Percentiles rank a stretch among this genome's conserved stretches.
These are phyloP conservation scores for Ilyonectria sp. DNA, from an alignment of 2,329 filamentous ascomycete genomes.

Conservation along the genomic window DNA sequence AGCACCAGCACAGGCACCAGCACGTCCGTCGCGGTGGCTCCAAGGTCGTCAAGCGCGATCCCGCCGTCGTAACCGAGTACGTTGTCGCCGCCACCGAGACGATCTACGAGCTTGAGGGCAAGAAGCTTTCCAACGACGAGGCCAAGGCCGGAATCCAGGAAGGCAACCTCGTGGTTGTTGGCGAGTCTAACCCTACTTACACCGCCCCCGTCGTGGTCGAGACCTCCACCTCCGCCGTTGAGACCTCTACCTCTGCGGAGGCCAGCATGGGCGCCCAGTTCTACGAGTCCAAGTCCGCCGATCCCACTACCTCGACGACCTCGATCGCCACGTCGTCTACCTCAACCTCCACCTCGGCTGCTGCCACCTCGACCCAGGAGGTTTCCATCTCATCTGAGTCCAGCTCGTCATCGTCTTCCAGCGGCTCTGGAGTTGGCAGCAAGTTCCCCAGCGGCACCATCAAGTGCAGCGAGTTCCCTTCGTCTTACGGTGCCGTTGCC, in stretches of 20 bases:
- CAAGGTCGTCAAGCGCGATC: slow-evolving; percentile 63
- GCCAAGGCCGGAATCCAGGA: slow-evolving; percentile 81
- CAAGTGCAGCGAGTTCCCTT: slow-evolving; percentile 82
- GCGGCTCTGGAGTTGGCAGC: slow-evolving; percentile 69
- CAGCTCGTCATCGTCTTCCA: slow-evolving; percentile 45
- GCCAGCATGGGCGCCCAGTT: slow-evolving; percentile 63
- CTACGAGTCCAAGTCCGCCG: slow-evolving; percentile 62
- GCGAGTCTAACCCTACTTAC: slow-evolving; percentile 70
- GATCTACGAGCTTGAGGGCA: slow-evolving; percentile 80
- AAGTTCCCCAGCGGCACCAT: slow-evolving; percentile 84
- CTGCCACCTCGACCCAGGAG: slow-evolving; percentile 37
- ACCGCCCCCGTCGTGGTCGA: slow-evolving; percentile 58
- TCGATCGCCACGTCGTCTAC: slow-evolving; percentile 30
- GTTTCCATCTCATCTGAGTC: slow-evolving; percentile 41
- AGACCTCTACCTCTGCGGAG: slow-evolving; percentile 53
- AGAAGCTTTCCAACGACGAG: slow-evolving; percentile 72
- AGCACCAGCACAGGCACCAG: slow-evolving; percentile 74
- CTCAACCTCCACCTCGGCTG: slow-evolving; percentile 30
- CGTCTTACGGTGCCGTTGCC: slow-evolving; percentile 82
- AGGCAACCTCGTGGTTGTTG: slow-evolving; percentile 78
- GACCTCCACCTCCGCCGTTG: slow-evolving; percentile 56
- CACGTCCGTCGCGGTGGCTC: slow-evolving; percentile 70
- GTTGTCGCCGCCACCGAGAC: slow-evolving; percentile 75
- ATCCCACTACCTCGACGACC: slow-evolving; percentile 42
- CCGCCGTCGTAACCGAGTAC: slow-evolving; percentile 65